Percentiles rank a stretch among this genome's conserved stretches.
Evolutionary conservation across 805 yeast genomes (phyloP).

Genomic region (Komagataella phaffii): DNA sequence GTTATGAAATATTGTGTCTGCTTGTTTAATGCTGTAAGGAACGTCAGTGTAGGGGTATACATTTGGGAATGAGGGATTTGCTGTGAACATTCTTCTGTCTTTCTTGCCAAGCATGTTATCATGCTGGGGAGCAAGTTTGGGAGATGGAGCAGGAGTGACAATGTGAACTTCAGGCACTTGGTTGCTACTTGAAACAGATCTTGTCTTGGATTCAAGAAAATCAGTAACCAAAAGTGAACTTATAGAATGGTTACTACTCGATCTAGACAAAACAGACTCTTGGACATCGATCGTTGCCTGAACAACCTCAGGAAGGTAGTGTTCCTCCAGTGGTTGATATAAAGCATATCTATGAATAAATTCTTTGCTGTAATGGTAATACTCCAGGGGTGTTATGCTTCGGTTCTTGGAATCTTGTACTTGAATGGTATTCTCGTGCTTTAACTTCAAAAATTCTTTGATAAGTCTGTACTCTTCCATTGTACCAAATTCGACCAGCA

Average conservation of each 20-base stretch:
- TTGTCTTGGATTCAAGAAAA: conserved; percentile 16
- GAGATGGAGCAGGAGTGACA: conserved; percentile 86
- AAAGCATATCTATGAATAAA: conserved; percentile 66
- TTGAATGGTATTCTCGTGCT: conserved; percentile 17
- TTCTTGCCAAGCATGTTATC: conserved; percentile 16
- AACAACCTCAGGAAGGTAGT: conserved; percentile 28
- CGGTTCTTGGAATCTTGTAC: conserved; percentile 16
- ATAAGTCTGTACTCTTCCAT: conserved; percentile 22
- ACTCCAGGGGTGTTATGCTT: conserved; percentile 72
- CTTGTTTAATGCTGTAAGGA: conserved; percentile 73
- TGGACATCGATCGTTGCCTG: conserved; percentile 17
- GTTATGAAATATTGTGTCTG: conserved; percentile 49
- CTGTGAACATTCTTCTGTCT: conserved; percentile 16
- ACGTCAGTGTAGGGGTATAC: conserved; percentile 22
- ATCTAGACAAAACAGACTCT: not conserved
- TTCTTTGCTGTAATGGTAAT: conserved; percentile 67
- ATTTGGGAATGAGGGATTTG: conserved; percentile 19
- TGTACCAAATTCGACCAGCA: conserved; percentile 54
- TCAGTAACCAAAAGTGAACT: conserved; percentile 17
- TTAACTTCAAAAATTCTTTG: conserved; percentile 30
- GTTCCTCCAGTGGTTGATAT: conserved; percentile 32
- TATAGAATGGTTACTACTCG: not conserved
- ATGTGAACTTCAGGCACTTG: conserved; percentile 38
- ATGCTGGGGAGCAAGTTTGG: conserved; percentile 29
- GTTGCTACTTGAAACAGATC: conserved; percentile 17